Evolutionary conservation across 2,329 filamentous ascomycete species (phyloP), one percentile per base, ranked within the genome.

Genomic region (Diplocarpon mali): DNA sequence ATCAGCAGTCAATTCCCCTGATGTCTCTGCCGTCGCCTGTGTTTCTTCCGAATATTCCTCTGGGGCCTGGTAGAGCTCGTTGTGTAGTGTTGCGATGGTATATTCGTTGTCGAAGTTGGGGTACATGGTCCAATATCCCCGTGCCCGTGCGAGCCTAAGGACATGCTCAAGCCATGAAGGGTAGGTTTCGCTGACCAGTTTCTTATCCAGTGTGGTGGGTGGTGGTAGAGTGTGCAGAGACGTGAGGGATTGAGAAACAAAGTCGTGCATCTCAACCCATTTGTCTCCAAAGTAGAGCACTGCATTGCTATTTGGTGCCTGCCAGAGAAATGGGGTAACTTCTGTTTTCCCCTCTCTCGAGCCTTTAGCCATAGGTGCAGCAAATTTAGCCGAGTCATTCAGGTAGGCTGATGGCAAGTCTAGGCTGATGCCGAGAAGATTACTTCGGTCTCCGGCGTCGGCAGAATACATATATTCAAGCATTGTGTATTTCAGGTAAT

Each of bases 181-280:
- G 41, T 80, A 77, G 10, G 69, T 74, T 51, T 78, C 79, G 39
- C 78, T 78, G n/a, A 88, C 70, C 10, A 72, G 52, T 58, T 84
- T 86, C 17, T 68, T 57, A 5, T 66, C 62, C 14, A 74, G 53
- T 7, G 73, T 59, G 1, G 64, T 53, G 1, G 69, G 65, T 2
- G 63, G 56, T 1, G 62, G 54, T 7, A 64, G 54, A n/a, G 56
- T 57, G 8, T 54, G 53, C 30, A 64, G 62, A 7, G 57, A 53
- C 20, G 44, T 39, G 5, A 62, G 50, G 1, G 43, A 17, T 14
- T 53, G 46, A 10, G 83, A 76, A 2, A 93, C 72, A 55, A 93
- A 92, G 10, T 78, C 75, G 60, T 95, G 88, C 9, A 95, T 72
- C 54, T 94, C 85, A 11, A 76, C 67, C 92, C 92, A 98, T 58